phyloP scores from a whole-genome alignment of 495 filamentous ascomycete genomes.

The Thermochaetoides thermophila region DNA sequence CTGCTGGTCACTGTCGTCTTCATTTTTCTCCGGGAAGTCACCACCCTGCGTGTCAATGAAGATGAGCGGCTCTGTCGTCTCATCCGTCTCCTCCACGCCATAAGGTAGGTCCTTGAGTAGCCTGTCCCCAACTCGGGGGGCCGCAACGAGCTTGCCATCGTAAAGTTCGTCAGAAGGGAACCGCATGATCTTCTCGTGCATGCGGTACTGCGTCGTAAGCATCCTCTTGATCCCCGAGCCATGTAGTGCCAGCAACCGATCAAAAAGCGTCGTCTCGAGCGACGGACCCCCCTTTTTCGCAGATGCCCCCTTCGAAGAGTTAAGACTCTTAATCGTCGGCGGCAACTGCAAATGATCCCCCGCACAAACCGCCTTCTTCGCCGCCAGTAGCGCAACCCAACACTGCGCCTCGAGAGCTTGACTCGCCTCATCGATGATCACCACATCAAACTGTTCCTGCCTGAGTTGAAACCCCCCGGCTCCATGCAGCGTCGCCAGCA shows the following conservation, averaged over 20 bases:
- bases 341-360: conserved; percentile 92
- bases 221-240: conserved; percentile 77
- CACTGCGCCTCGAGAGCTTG: conserved; percentile 95
- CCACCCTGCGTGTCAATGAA: conserved; percentile 96
- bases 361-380: conserved; percentile 76
- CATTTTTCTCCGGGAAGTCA: conserved; percentile 48
- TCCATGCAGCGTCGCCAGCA: conserved; percentile 85
- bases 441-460: conserved; percentile 76
- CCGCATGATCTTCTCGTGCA: conserved; percentile 90
- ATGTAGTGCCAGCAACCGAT: conserved; percentile 69
- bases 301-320: conserved; percentile 19
- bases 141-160: conserved; percentile 62
- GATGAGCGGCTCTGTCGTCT: conserved; percentile 73
- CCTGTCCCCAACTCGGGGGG: conserved; percentile 56
- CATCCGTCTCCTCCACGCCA: conserved; percentile 64
- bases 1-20: conserved; percentile 12
- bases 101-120: conserved; percentile 69
- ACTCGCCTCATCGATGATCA: conserved; percentile 89
- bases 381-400: conserved; percentile 79
- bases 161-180: conserved; percentile 89
- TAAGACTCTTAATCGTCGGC: conserved; percentile 78
- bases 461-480: conserved; percentile 75
- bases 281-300: conserved; percentile 30
- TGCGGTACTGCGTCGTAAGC: conserved; percentile 96
- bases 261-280: conserved; percentile 82